Evolutionary conservation across 371 early-diverging fungal genomes (phyloP).

Genomic region (Mucor saturninus): DNA sequence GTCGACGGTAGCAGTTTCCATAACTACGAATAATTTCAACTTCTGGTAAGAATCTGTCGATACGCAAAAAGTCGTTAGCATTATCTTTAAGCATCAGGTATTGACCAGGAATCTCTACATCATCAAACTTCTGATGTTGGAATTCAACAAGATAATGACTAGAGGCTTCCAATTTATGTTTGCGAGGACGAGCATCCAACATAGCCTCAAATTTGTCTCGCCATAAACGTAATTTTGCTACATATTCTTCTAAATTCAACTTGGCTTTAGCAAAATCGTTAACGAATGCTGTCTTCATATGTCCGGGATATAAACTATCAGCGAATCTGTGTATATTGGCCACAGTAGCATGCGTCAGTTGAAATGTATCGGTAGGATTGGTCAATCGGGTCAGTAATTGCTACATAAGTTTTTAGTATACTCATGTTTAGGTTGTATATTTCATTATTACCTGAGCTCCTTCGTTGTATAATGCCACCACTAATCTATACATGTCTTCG

Average conservation of each 20-base stretch:
- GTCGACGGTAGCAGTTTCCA: slow-evolving; percentile 72
- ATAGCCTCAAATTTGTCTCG: slow-evolving; percentile 88
- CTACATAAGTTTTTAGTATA: slow-evolving; percentile 28
- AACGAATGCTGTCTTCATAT: slow-evolving; percentile 82
- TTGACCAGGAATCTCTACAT: slow-evolving; percentile 98
- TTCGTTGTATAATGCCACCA: slow-evolving; percentile 88
- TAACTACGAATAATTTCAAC: slow-evolving; percentile 84
- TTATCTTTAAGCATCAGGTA: slow-evolving; percentile 82
- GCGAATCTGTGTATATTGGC: slow-evolving; percentile 86
- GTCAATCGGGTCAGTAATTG: slow-evolving; percentile 67
- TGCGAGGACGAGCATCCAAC: slow-evolving; percentile 80
- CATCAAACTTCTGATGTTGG: slow-evolving; percentile 97
- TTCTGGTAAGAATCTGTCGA: slow-evolving; percentile 92
- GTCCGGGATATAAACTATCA: slow-evolving; percentile 80
- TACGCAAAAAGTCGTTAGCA: slow-evolving; percentile 90
- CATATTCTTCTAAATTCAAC: slow-evolving; percentile 80
- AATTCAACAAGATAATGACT: slow-evolving; percentile 95
- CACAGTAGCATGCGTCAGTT: slow-evolving; percentile 76
- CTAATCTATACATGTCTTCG: slow-evolving; percentile 95
- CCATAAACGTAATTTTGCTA: slow-evolving; percentile 84
- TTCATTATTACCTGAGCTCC: slow-evolving; percentile 75
- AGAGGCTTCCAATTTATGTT: slow-evolving; percentile 83
- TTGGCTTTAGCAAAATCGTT: slow-evolving; percentile 86
- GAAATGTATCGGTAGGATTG: slow-evolving; percentile 68
- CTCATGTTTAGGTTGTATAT: background rate